phyloP scores from a whole-genome alignment of 805 yeast species.

The Debaryomyces hansenii region DNA sequence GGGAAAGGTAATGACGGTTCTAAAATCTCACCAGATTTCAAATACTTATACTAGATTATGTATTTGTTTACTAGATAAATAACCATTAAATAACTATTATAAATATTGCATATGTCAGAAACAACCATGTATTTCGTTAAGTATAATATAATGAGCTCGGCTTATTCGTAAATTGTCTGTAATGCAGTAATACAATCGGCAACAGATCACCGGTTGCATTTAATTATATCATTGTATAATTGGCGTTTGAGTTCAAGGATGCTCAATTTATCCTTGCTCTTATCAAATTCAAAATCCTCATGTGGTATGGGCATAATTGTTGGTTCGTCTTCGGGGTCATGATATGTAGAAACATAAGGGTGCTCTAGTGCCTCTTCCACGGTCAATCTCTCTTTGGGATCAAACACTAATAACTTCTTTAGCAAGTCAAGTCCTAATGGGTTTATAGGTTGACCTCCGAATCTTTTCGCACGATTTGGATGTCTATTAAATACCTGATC shows the following conservation, averaged over 20 bases:
- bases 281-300: slow-evolving; percentile 35
- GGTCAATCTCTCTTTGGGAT: slow-evolving; percentile 79
- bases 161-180: too few species aligned
- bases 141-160: too few species aligned
- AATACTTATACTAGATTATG: slow-evolving; percentile 31
- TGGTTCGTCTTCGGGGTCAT: slow-evolving; percentile 36
- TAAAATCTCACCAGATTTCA: slow-evolving; percentile 42
- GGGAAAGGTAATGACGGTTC: slow-evolving; percentile 48
- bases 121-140: too few species aligned
- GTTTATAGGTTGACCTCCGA: slow-evolving; percentile 16
- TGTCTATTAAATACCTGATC: slow-evolving; percentile 17
- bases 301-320: slow-evolving; percentile 18
- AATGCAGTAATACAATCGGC: too few species aligned
- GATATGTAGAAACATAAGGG: slow-evolving; percentile 88
- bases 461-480: slow-evolving; percentile 16
- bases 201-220: neutral
- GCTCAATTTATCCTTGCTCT: slow-evolving; percentile 68
- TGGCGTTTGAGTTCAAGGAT: slow-evolving; percentile 69
- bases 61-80: neutral
- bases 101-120: too few species aligned
- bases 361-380: slow-evolving; percentile 88
- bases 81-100: too few species aligned
- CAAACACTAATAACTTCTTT: slow-evolving; percentile 77
- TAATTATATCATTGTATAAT: slow-evolving; percentile 75
- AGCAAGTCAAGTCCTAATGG: slow-evolving; percentile 32